Evolutionary conservation across 306 rosid species (phyloP).

Genomic region (Sesbania bispinosa): DNA sequence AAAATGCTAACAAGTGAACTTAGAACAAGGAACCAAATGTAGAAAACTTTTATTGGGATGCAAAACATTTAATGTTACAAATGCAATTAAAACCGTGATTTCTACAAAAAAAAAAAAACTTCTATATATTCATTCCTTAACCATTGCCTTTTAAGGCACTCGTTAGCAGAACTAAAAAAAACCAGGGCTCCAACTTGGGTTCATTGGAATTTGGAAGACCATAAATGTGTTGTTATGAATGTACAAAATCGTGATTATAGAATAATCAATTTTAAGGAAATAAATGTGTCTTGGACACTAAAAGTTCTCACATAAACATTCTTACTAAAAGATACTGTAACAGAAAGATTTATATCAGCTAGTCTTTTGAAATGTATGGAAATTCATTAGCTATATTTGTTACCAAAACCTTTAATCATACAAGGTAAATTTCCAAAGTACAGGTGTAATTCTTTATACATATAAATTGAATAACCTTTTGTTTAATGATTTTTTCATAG

Average conservation of each 20-base stretch:
- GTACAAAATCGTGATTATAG: background rate
- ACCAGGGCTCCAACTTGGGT: too few relatives aligned
- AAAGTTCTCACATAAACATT: background rate
- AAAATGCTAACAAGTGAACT: too few relatives aligned
- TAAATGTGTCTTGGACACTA: background rate
- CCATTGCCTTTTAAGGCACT: too few relatives aligned
- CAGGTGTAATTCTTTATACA: background rate
- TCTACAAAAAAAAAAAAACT: too few relatives aligned
- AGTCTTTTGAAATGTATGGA: background rate
- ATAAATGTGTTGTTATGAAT: background rate
- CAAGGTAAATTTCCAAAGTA: background rate
- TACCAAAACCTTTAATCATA: background rate
- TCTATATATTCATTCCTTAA: too few relatives aligned
- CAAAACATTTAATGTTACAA: too few relatives aligned
- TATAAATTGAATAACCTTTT: background rate
- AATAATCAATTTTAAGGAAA: background rate
- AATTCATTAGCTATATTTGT: background rate
- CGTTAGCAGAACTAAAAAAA: too few relatives aligned
- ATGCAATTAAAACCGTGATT: too few relatives aligned
- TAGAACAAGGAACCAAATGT: too few relatives aligned
- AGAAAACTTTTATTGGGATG: too few relatives aligned
- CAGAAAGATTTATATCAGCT: conserved; percentile 1
- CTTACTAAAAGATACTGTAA: background rate
- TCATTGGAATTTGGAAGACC: background rate
- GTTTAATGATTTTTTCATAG: background rate